These are phyloP conservation scores for Xanthoceras sorbifolium DNA, from an alignment of 345 rosid species.

Conservation along the genomic window DNA sequence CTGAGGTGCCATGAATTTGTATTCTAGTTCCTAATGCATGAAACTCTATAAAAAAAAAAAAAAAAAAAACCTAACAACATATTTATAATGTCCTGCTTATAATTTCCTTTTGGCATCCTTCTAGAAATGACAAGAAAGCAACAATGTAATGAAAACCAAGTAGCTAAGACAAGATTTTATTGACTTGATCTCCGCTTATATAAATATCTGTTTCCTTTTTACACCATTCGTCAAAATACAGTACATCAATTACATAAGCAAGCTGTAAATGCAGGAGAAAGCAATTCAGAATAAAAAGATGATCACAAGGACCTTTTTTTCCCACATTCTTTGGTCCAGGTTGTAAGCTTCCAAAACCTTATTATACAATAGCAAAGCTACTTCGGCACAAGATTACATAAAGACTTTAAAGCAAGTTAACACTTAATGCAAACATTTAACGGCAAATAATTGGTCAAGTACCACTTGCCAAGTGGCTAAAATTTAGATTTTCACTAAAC, in stretches of 20 bases:
- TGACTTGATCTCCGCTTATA: background rate
- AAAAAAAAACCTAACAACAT: background rate
- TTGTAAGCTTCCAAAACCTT: background rate
- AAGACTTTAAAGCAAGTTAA: slow-evolving; percentile 4
- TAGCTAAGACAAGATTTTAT: background rate
- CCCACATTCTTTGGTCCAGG: slow-evolving; percentile 1
- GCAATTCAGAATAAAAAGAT: background rate
- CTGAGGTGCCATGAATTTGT: background rate
- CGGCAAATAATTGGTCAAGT: background rate
- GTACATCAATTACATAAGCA: background rate
- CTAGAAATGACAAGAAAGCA: background rate
- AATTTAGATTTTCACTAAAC: background rate
- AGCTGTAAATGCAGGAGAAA: background rate
- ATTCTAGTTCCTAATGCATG: background rate
- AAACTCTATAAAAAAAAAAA: background rate
- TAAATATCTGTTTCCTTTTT: background rate
- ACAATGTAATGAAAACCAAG: background rate
- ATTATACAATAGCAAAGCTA: background rate
- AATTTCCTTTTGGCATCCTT: background rate
- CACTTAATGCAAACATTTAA: background rate
- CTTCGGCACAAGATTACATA: background rate
- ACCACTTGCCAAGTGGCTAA: background rate
- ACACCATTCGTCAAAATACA: background rate
- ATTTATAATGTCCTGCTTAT: background rate
- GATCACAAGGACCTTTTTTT: background rate